Evolutionary conservation across 139 green algal species (phyloP), one percentile per base, ranked within the genome.

Genomic region (Chlorella ohadii): DNA sequence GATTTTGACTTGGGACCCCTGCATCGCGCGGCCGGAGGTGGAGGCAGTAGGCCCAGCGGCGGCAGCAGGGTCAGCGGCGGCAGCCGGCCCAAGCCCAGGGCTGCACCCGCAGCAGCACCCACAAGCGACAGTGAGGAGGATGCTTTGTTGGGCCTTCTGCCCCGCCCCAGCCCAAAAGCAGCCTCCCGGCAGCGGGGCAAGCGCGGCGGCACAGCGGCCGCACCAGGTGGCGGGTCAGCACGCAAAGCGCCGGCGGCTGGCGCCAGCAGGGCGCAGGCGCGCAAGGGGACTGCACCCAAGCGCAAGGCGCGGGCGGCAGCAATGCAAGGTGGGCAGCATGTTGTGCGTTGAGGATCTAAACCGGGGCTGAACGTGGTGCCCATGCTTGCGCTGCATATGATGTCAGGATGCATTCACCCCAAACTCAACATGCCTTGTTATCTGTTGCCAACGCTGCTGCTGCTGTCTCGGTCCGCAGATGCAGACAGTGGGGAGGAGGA

Each of bases 1-100:
- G 75, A 81, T 22, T 81, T 81, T 28, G 55, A 71, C 2, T 20
- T n/a, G 13, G 75, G 70, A 15, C 34, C 56, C 17, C 75, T 81
- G 34, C 73, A 27, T n/a, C 9, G 28, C 31, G 72, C 72, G 33
- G 51, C 38, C 3, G 72, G 23, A 15, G 22, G 31, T 19, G 15
- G 44, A 44, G 20, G 72, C 72, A 28, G 72, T 11, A 20, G 41
- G 9, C 27, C 1, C 23, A 28, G 23, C 20, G 27, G 71, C 12
- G 41, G 20, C 25, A n/a, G 28, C 41, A 56, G 15, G n/a, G n/a
- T n/a, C 23, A 28, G 23, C 20, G 27, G 71, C 12, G 41, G 20
- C 25, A n/a, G 28, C 41, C 33, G 15, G 25, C 47, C 39, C 38
- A 33, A 34, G 2, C 41, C 51, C 36, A 47, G 41, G 44, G 16